A percentile compares a stretch with the other conserved stretches of the same genome.
These are phyloP conservation scores for Auriculariales sp. DNA, from an alignment of 768 basidiomycete species.

Conservation along the genomic window DNA sequence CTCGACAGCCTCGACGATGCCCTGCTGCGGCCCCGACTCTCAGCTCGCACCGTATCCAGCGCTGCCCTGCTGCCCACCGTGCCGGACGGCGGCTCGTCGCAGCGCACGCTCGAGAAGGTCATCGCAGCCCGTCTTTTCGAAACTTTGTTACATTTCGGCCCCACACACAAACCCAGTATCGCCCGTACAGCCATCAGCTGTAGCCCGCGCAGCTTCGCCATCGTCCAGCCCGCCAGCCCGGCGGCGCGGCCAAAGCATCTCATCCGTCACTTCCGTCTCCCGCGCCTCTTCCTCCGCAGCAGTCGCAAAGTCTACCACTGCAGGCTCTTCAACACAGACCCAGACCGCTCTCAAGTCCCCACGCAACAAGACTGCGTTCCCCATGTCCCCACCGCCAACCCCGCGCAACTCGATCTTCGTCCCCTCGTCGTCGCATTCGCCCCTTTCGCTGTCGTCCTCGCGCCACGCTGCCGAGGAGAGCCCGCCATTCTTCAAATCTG, in stretches of 20 bases:
- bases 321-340: constrained; percentile 12
- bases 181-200: constrained; percentile 2
- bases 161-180: neutral
- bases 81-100: constrained; percentile 23
- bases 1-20: neutral
- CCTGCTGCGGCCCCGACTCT: neutral
- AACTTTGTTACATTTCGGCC: constrained; percentile 36
- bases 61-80: neutral
- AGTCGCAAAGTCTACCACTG: constrained; percentile 7
- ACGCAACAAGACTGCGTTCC: neutral
- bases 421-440: neutral
- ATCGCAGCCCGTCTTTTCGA: constrained; percentile 62
- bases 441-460: neutral
- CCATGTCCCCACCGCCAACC: constrained; percentile 2
- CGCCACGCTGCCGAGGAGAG: neutral
- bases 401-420: constrained; percentile 13
- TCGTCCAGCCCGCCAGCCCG: neutral
- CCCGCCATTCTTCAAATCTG: constrained; percentile 59
- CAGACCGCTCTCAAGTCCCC: constrained; percentile 2
- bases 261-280: neutral
- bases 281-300: too few species aligned
- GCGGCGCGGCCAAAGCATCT: neutral
- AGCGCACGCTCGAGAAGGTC: constrained; percentile 52
- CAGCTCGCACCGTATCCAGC: neutral
- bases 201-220: neutral